Conservation (phyloP, 2,329 filamentous ascomycete species). For the Anthostomella pinea region DNA sequence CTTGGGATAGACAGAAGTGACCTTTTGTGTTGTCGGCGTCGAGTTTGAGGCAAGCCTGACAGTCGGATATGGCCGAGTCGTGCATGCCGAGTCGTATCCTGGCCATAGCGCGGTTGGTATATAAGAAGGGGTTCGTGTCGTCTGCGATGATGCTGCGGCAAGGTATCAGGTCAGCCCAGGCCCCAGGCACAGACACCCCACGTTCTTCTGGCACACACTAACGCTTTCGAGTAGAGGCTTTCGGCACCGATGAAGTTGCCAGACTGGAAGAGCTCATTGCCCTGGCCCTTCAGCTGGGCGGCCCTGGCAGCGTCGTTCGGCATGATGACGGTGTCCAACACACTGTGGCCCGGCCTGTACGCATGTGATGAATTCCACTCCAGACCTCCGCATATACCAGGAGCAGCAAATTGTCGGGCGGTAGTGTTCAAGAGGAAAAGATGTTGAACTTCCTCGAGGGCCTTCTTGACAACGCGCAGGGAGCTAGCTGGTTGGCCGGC, state of each 20-base stretch:
- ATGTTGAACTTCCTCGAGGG: no score
- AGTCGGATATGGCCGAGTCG: slow-evolving; percentile 75
- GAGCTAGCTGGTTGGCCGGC: no score
- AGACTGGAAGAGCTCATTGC: slow-evolving; percentile 63
- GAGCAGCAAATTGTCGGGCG: no score
- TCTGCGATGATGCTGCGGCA: slow-evolving; percentile 68
- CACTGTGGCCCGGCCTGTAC: no score
- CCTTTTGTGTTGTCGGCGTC: slow-evolving; percentile 72
- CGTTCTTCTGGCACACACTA: slow-evolving; percentile 29
- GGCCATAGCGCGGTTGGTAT: slow-evolving; percentile 85
- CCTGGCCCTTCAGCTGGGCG: slow-evolving; percentile 50
- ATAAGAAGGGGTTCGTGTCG: slow-evolving; percentile 72
- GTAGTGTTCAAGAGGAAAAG: no score
- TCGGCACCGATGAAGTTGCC: slow-evolving; percentile 67
- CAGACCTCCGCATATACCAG: no score
- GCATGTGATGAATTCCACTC: no score
- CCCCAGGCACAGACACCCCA: slow-evolving; percentile 1
- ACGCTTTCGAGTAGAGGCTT: slow-evolving; percentile 69
- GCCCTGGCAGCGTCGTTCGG: slow-evolving; percentile 30
- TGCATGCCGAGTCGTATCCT: slow-evolving; percentile 72
- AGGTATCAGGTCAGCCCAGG: slow-evolving; percentile 1
- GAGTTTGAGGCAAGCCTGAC: slow-evolving; percentile 69
- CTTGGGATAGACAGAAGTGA: slow-evolving; percentile 78
- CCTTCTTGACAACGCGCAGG: no score
- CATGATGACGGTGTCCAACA: slow-evolving; percentile 21